A percentile compares a stretch with the other conserved stretches of the same genome.
Evolutionary conservation across 2,329 filamentous ascomycete species (phyloP).

Genomic region (Rosellinia necatrix): DNA sequence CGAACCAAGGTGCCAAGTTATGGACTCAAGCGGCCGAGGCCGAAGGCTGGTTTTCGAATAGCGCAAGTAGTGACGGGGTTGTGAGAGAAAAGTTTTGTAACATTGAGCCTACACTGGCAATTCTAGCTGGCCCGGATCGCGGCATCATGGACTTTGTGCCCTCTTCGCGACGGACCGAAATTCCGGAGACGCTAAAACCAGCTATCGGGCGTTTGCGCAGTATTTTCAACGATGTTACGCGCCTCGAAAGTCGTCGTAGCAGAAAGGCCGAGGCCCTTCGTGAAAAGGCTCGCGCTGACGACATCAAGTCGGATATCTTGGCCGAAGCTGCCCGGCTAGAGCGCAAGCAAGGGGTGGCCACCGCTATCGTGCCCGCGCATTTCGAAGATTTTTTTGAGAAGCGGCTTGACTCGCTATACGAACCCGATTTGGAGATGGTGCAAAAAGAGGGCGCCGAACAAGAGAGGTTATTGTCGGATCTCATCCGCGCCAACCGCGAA

Average conservation of each 20-base stretch:
- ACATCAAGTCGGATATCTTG: constrained; percentile 84
- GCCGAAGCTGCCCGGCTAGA: constrained; percentile 84
- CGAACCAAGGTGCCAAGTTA: constrained; percentile 65
- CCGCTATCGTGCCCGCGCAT: constrained; percentile 82
- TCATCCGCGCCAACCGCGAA: constrained; percentile 76
- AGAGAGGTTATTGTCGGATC: constrained; percentile 67
- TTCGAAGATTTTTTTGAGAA: constrained; percentile 91
- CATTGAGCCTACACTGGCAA: constrained; percentile 73
- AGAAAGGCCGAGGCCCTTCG: constrained; percentile 79
- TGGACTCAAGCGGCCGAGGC: constrained; percentile 79
- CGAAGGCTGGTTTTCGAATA: constrained; percentile 79
- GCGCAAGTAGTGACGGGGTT: constrained; percentile 58
- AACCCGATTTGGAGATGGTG: constrained; percentile 73
- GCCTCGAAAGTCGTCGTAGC: constrained; percentile 79
- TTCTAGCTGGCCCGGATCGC: constrained; percentile 79
- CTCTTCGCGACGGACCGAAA: constrained; percentile 76
- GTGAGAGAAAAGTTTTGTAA: constrained; percentile 80
- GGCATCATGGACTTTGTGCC: constrained; percentile 88
- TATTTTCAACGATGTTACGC: constrained; percentile 81
- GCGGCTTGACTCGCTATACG: constrained; percentile 76
- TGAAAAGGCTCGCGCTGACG: constrained; percentile 81
- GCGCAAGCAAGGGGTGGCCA: constrained; percentile 77
- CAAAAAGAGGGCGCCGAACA: constrained; percentile 77
- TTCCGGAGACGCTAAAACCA: constrained; percentile 79
- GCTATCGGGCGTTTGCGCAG: constrained; percentile 78